phyloP scores from a whole-genome alignment of 2,329 filamentous ascomycete genomes.

The Cercospora zeina region DNA sequence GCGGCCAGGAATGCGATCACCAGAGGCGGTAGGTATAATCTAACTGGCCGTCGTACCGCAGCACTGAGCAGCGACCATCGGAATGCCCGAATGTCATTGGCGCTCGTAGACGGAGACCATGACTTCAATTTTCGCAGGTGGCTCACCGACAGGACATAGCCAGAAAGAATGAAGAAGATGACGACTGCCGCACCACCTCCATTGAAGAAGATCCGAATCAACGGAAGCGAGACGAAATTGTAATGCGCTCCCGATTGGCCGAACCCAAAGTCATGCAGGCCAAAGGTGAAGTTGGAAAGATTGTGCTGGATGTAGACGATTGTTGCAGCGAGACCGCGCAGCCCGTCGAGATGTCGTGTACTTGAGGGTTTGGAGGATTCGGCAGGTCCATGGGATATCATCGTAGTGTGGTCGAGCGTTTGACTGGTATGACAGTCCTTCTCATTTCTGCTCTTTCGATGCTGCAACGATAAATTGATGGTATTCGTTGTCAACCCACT shows the following conservation, averaged over 20 bases:
- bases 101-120: not conserved
- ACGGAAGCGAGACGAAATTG: slow-evolving; percentile 54
- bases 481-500: not conserved
- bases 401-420: not conserved
- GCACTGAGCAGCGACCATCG: slow-evolving; percentile 17
- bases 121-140: slow-evolving; percentile 23
- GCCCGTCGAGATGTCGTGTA: slow-evolving; percentile 55
- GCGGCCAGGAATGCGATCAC: slow-evolving; percentile 15
- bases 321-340: slow-evolving; percentile 65
- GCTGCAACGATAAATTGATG: not conserved
- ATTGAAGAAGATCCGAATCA: slow-evolving; percentile 52
- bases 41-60: slow-evolving; percentile 17
- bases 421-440: not conserved
- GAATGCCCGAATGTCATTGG: slow-evolving; percentile 3
- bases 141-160: slow-evolving; percentile 47
- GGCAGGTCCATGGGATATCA: not conserved
- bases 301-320: slow-evolving; percentile 65
- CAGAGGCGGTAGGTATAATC: slow-evolving; percentile 18
- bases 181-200: slow-evolving; percentile 60
- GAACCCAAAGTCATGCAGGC: slow-evolving; percentile 40
- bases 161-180: slow-evolving; percentile 54
- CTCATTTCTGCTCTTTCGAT: slow-evolving; percentile 3
- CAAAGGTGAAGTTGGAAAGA: slow-evolving; percentile 34
- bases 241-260: slow-evolving; percentile 44
- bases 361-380: not conserved